Conservation (phyloP, 2,329 filamentous ascomycete species). For the Diaporthe longicolla region DNA sequence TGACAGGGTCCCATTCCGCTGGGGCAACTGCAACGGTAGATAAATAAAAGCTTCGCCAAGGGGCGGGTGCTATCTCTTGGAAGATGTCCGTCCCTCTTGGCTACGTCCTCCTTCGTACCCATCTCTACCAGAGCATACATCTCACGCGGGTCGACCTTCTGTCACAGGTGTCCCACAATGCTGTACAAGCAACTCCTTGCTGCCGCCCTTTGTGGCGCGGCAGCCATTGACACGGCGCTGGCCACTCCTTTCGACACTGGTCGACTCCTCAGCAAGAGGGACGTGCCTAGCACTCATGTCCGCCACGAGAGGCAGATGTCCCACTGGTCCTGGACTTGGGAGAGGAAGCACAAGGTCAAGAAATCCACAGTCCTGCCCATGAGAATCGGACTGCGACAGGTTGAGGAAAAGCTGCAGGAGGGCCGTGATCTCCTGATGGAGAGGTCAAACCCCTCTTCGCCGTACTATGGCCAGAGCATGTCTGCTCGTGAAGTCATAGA, state of each 20-base stretch:
- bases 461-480: conserved; percentile 58
- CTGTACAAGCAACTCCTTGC: conserved; percentile 32
- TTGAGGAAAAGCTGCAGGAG: conserved; percentile 48
- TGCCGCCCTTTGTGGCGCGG: conserved; percentile 16
- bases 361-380: conserved; percentile 49
- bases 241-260: conserved; percentile 31
- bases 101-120: conserved; percentile 1
- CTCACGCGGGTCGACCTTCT: background rate
- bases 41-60: conserved; percentile 31
- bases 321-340: conserved; percentile 48
- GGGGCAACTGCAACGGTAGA: background rate
- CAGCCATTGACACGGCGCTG: conserved; percentile 10
- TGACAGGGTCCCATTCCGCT: conserved; percentile 10
- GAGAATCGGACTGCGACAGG: conserved; percentile 52
- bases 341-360: conserved; percentile 47
- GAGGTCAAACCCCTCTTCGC: conserved; percentile 53
- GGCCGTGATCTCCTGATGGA: conserved; percentile 48
- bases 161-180: conserved; percentile 23
- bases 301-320: conserved; percentile 49
- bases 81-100: background rate
- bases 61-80: conserved; percentile 1
- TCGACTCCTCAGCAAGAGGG: conserved; percentile 32
- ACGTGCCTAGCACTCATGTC: conserved; percentile 45
- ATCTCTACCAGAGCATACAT: background rate
- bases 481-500: conserved; percentile 54